Evolutionary conservation across 2,329 filamentous ascomycete species (phyloP), one percentile per base, ranked within the genome.

Genomic region (Scopulariopsis brevicaulis): DNA sequence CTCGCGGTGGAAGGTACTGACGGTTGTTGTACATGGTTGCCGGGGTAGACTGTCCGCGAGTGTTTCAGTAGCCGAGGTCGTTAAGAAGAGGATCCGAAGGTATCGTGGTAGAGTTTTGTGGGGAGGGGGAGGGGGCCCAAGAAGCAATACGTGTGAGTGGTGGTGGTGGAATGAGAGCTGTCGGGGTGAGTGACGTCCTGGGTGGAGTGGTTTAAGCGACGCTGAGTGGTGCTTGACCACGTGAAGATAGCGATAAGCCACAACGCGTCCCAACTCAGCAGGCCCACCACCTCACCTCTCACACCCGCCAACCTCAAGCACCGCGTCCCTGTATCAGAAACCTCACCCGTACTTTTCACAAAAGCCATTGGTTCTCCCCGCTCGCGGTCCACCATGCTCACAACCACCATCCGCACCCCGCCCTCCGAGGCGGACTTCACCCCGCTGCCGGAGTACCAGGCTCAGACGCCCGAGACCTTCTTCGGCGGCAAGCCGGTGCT

Each of bases 401-500:
- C 53, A 55, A 59, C 56, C 56, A 60, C 61, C 59, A 60, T 53
- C 54, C 56, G 37, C 34, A 72, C 72, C 2, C 74, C 82, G 32
- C 86, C 86, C 5, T 72, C 77, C 18, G 65, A 76, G 15, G 74
- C 75, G 40, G 80, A 84, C 66, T 92, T 84, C 70, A 83, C 79
- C 37, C 74, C 81, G 4, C 77, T 92, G 53, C 74, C 78, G 59
- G 84, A 89, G 60, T 87, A 90, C 67, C 82, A 90, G 68, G 76
- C 83, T 56, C 83, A 85, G 65, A 93, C 89, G 1, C 89, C 89
- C 1, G 76, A 77, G 59, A 86, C 81, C 50, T 93, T 92, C 72
- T 86, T 85, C 64, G 81, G 79, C 64, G 82, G 81, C 32, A 89
- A 87, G 66, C 83, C 88, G 1, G 79, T 92, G 51, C 78, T 92